Evolutionary conservation across 345 rosid genomes (phyloP).

Genomic region (Cardamine chenopodiifolia): DNA sequence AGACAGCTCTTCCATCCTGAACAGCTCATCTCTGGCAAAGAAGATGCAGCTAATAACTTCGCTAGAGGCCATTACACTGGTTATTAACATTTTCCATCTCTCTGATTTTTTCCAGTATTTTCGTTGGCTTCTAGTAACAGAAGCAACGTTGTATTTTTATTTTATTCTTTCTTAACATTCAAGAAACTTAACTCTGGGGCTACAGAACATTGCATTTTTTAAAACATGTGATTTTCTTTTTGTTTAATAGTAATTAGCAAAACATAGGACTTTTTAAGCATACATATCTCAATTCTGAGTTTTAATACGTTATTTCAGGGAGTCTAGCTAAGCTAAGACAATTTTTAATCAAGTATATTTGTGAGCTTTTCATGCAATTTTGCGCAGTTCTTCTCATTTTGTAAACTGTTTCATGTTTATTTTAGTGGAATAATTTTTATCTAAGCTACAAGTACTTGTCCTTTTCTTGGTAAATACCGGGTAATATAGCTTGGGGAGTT

Average conservation of each 20-base stretch:
- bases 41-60: slow-evolving; percentile 56
- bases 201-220: background rate
- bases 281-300: no score
- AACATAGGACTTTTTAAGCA: background rate
- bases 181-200: background rate
- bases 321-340: no score
- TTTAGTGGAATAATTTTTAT: no score
- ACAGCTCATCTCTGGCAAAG: slow-evolving; percentile 54
- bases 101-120: background rate
- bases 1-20: slow-evolving; percentile 55
- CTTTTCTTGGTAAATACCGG: no score
- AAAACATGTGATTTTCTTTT: background rate
- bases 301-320: no score
- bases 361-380: background rate
- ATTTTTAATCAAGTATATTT: no score
- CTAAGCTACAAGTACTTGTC: no score
- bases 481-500: no score
- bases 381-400: no score
- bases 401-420: no score
- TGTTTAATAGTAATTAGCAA: no score
- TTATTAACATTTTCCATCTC: background rate
- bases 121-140: no score
- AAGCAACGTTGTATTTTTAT: background rate
- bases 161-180: background rate
- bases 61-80: slow-evolving; percentile 58